These are phyloP conservation scores for Elaeis oleifera DNA, from an alignment of 202 grass and related monocot species.

Conservation along the genomic window DNA sequence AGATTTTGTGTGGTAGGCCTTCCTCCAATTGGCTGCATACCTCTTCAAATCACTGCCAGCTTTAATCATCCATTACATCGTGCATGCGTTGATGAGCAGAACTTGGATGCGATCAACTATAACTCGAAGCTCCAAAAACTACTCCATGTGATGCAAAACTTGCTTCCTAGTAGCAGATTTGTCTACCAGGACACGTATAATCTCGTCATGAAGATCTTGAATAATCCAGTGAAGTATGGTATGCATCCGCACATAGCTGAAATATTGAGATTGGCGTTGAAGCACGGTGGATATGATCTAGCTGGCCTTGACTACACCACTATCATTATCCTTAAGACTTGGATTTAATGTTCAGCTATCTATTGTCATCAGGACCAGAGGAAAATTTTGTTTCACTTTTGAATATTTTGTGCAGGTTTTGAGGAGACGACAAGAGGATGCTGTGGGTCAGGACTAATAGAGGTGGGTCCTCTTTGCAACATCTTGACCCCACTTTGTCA, in stretches of 20 bases:
- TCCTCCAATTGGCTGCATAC: slow-evolving; percentile 72
- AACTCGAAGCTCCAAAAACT: slow-evolving; percentile 53
- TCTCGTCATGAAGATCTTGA: slow-evolving; percentile 46
- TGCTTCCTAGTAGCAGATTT: slow-evolving; percentile 52
- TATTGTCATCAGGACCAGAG: too few species aligned
- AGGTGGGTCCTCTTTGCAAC: slow-evolving; percentile 56
- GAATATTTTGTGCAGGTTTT: slow-evolving; percentile 41
- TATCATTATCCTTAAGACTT: too few species aligned
- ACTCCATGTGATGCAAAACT: slow-evolving; percentile 32
- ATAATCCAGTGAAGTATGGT: slow-evolving; percentile 42
- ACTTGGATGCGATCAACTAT: slow-evolving; percentile 48
- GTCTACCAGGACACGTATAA: slow-evolving; percentile 51
- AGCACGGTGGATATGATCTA: too few species aligned
- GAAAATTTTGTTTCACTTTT: too few species aligned
- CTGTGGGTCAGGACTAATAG: slow-evolving; percentile 64
- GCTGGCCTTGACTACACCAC: too few species aligned
- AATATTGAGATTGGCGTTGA: too few species aligned
- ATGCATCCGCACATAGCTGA: background rate
- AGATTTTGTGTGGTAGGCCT: slow-evolving; percentile 51
- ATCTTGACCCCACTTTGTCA: slow-evolving; percentile 40
- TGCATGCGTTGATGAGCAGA: slow-evolving; percentile 55
- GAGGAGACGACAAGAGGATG: slow-evolving; percentile 54
- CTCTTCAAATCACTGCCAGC: slow-evolving; percentile 67
- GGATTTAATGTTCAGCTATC: too few species aligned
- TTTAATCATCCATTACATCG: slow-evolving; percentile 13